A percentile compares a stretch with the other conserved stretches of the same genome.
These are phyloP conservation scores for Nemania diffusa DNA, from an alignment of 2,329 filamentous ascomycete genomes.

Conservation along the genomic window DNA sequence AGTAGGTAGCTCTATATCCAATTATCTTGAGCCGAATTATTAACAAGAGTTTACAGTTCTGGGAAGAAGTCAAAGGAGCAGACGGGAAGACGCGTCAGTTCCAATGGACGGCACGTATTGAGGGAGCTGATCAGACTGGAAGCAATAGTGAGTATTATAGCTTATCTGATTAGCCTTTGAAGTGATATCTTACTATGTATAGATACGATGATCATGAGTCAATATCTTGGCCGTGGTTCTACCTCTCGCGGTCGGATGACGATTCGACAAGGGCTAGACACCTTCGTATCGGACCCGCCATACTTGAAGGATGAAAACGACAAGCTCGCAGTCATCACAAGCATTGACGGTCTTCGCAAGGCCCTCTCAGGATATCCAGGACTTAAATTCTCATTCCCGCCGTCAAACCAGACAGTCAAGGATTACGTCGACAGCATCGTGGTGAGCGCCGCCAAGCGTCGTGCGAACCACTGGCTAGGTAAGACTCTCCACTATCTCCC, in stretches of 20 bases:
- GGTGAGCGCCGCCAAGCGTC: slow-evolving; percentile 50
- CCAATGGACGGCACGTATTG: slow-evolving; percentile 74
- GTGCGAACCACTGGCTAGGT: slow-evolving; percentile 65
- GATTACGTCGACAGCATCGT: slow-evolving; percentile 63
- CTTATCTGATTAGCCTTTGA: background rate
- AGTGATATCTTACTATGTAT: slow-evolving; percentile 33
- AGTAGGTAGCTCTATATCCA: slow-evolving; percentile 44
- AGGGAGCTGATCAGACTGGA: slow-evolving; percentile 57
- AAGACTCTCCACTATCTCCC: slow-evolving; percentile 8
- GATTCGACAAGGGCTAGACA: slow-evolving; percentile 67
- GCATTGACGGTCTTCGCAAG: slow-evolving; percentile 68
- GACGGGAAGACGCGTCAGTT: slow-evolving; percentile 71
- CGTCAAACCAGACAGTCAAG: slow-evolving; percentile 62
- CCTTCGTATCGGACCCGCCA: slow-evolving; percentile 67
- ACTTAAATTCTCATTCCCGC: slow-evolving; percentile 67
- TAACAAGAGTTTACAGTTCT: slow-evolving; percentile 49
- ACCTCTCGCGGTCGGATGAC: slow-evolving; percentile 70
- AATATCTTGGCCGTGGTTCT: slow-evolving; percentile 72
- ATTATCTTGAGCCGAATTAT: background rate
- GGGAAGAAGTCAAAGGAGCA: slow-evolving; percentile 65
- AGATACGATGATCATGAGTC: slow-evolving; percentile 63
- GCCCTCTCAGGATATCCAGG: slow-evolving; percentile 64
- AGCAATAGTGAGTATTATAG: slow-evolving; percentile 44
- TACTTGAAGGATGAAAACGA: slow-evolving; percentile 69
- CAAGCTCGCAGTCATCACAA: slow-evolving; percentile 67